Percentiles rank a stretch among this genome's conserved stretches.
Conservation (phyloP, 1,139 yeast species). For the Debaryomyces psychrophilus region DNA sequence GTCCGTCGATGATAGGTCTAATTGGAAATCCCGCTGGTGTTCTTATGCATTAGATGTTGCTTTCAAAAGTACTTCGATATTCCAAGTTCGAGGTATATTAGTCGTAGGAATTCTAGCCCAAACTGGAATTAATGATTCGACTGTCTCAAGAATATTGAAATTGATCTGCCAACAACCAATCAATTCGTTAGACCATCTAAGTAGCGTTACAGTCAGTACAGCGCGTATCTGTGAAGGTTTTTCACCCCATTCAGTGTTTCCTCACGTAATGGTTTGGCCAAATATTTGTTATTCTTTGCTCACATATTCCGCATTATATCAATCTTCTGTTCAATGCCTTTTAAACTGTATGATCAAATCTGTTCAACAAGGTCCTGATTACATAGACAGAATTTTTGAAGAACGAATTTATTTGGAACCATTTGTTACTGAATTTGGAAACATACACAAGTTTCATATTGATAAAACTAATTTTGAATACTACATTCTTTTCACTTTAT, state of each 20-base stretch:
- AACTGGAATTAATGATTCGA: conserved; percentile 62
- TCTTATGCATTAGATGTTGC: conserved; percentile 69
- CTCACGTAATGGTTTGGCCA: conserved; percentile 70
- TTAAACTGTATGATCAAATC: conserved; percentile 33
- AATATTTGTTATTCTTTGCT: conserved; percentile 42
- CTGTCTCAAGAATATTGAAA: conserved; percentile 52
- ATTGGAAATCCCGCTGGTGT: conserved; percentile 74
- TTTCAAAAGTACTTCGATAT: conserved; percentile 58
- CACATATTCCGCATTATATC: conserved; percentile 47
- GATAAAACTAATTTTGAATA: conserved; percentile 55
- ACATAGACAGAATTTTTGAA: conserved; percentile 37
- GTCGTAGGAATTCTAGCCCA: conserved; percentile 72
- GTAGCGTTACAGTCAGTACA: conserved; percentile 49
- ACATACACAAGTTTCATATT: conserved; percentile 43
- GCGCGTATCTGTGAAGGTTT: conserved; percentile 69
- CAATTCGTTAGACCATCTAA: conserved; percentile 38
- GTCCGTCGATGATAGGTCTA: conserved; percentile 54
- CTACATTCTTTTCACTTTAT: conserved; percentile 52
- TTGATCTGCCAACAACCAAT: conserved; percentile 33
- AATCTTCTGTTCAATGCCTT: conserved; percentile 54
- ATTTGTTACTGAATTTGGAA: conserved; percentile 50
- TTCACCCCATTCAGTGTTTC: conserved; percentile 54
- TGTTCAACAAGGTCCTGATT: conserved; percentile 27
- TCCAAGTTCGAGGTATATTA: conserved; percentile 74
- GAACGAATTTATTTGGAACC: conserved; percentile 45